phyloP scores from a whole-genome alignment of 1,284 basidiomycete species.

The Cutaneotrichosporon cyanovorans region DNA sequence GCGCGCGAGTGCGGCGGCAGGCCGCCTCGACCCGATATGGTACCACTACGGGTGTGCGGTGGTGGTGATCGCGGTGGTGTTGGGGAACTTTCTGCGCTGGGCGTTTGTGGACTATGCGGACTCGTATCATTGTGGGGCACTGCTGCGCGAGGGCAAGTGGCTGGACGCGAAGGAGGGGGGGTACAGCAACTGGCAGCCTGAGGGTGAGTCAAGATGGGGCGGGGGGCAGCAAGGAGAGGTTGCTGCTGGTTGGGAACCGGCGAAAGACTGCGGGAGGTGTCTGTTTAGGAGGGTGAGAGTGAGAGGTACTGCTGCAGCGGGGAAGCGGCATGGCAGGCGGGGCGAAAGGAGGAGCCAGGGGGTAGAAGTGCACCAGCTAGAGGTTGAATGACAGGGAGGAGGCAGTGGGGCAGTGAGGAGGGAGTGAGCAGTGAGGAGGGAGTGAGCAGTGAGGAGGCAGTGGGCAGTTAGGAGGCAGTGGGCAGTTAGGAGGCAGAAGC shows the following conservation, averaged over 20 bases:
- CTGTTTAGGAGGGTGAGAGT: too few species aligned
- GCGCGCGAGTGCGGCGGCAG: conserved; percentile 6
- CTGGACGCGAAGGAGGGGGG: conserved; percentile 51
- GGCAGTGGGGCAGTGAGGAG: too few species aligned
- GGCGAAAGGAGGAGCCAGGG: too few species aligned
- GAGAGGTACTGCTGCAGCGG: too few species aligned
- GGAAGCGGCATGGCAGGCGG: too few species aligned
- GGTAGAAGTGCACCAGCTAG: too few species aligned
- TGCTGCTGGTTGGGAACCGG: background rate
- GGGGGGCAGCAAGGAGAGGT: too few species aligned
- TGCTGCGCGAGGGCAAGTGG: conserved; percentile 70
- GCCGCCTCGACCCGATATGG: conserved; percentile 43
- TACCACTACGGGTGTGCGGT: conserved; percentile 45
- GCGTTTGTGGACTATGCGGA: conserved; percentile 56
- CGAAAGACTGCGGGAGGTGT: background rate
- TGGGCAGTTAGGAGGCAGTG: too few species aligned
- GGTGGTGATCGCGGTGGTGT: conserved; percentile 36
- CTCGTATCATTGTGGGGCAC: conserved; percentile 61
- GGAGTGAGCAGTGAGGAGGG: too few species aligned
- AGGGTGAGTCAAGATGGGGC: conserved; percentile 53
- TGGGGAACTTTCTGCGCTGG: conserved; percentile 44
- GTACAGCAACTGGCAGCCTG: conserved; percentile 71
- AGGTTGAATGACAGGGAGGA: too few species aligned
- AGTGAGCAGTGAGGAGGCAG: too few species aligned
- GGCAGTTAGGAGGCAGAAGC: too few species aligned